A percentile compares a stretch with the other conserved stretches of the same genome.
These are phyloP conservation scores for Chlorella ohadii DNA, from an alignment of 139 green algal genomes.

Conservation along the genomic window DNA sequence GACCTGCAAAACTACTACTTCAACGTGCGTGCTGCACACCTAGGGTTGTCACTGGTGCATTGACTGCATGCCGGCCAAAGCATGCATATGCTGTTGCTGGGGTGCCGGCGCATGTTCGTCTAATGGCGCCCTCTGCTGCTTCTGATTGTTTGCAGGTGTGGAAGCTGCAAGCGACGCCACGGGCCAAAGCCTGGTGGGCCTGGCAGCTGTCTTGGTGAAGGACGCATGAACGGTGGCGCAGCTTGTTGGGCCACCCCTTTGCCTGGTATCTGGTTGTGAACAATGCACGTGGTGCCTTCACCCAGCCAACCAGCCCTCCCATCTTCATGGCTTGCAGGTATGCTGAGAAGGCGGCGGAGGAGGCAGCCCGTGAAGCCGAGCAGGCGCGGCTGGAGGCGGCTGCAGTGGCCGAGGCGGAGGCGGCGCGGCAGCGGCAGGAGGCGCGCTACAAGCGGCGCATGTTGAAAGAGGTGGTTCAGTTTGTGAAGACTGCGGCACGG, in stretches of 20 bases:
- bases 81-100: too few relatives aligned
- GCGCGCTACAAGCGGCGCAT: constrained; percentile 6
- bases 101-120: too few relatives aligned
- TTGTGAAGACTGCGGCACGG: constrained; percentile 22
- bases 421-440: constrained; percentile 18
- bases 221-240: too few relatives aligned
- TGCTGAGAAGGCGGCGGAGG: not conserved
- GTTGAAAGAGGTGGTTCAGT: constrained; percentile 35
- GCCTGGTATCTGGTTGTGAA: too few relatives aligned
- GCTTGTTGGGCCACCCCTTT: too few relatives aligned
- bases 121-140: too few relatives aligned
- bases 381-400: not conserved
- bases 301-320: too few relatives aligned
- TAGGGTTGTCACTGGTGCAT: too few relatives aligned
- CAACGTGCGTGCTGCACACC: not conserved
- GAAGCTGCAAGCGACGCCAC: constrained; percentile 30
- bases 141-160: constrained; percentile 14
- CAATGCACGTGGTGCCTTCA: too few relatives aligned
- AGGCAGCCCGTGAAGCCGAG: constrained; percentile 21
- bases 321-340: not conserved
- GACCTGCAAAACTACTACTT: constrained; percentile 46
- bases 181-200: constrained; percentile 27
- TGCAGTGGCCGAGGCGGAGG: not conserved
- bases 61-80: too few relatives aligned
- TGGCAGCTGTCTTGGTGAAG: too few relatives aligned